phyloP scores from a whole-genome alignment of 257 asterid species.

The Solanum sparsipilum region DNA sequence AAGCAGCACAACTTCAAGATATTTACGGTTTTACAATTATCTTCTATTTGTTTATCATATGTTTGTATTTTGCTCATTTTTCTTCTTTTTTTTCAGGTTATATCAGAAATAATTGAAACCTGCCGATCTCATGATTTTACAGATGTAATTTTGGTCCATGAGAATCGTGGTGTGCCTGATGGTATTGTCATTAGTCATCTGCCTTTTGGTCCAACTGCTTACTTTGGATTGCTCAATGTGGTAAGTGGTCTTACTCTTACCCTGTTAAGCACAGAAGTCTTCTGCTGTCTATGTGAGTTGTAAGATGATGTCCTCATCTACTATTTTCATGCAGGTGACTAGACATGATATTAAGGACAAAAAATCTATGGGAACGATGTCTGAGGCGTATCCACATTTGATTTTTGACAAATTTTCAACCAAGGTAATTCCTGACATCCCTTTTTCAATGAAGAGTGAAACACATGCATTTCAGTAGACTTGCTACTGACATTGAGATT shows the following conservation, averaged over 20 bases:
- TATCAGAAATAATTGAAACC: slow-evolving; percentile 84
- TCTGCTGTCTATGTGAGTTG: background rate
- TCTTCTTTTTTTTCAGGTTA: slow-evolving; percentile 37
- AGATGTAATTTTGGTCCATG: slow-evolving; percentile 85
- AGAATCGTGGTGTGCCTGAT: slow-evolving; percentile 95
- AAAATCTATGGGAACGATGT: slow-evolving; percentile 1
- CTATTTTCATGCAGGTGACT: slow-evolving; percentile 51
- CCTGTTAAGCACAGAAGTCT: background rate
- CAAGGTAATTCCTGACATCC: background rate
- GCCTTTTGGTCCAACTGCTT: slow-evolving; percentile 95
- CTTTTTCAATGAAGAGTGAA: too few relatives aligned
- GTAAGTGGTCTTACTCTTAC: slow-evolving; percentile 29
- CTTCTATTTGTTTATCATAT: background rate
- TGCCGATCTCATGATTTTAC: slow-evolving; percentile 84
- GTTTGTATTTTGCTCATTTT: background rate
- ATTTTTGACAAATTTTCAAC: slow-evolving; percentile 1
- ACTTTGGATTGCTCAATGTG: slow-evolving; percentile 90
- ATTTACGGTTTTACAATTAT: background rate
- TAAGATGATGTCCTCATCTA: background rate
- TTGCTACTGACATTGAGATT: too few relatives aligned
- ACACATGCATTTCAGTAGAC: too few relatives aligned
- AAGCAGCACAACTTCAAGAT: background rate
- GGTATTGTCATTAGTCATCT: slow-evolving; percentile 80
- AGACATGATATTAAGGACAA: slow-evolving; percentile 20
- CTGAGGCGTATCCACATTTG: background rate